Evolutionary conservation across 305 asterid species (phyloP), one percentile per base, ranked within the genome.

Genomic region (Lippia alba): DNA sequence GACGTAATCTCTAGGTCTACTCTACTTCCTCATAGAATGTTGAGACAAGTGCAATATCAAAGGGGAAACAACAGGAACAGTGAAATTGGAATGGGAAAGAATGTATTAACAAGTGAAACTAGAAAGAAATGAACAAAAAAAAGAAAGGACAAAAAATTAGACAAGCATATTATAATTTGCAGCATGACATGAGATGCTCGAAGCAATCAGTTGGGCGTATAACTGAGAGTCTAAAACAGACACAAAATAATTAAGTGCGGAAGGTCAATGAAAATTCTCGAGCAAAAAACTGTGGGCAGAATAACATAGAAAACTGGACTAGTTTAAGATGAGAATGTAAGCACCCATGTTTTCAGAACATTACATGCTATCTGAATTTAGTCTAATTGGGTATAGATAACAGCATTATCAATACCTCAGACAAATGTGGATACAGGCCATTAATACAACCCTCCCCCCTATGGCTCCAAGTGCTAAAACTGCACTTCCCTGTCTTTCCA

Each of bases 401-500:
- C 48, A 17, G 45, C 18, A 51, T 51, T 51, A 24, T 24, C 15
- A 51, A 61, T 15, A 92, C 99, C 96, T 92, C 77, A 0, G 94
- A 81, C 50, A 95, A 83, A 83, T 81, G 96, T 69, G 99, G 97
- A 82, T 86, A 90, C 20, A 95, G 96, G 45, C 99, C 99, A 84
- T 83, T 84, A 68, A 92, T 86, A 91, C 99, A 95, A 66, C 99
- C 99, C 87, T 95, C 98, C n/a, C n/a, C n/a, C 96, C 98, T 70
- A 95, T 78, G 57, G 99, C 99, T 72, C 99, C 99, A 56, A 95
- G 92, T 9, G 96, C 97, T 73, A 95, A 81, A 71, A 92, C 98
- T 17, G 99, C 98, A 70, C 99, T 83, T 95, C 99, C 80, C 99
- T 85, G 77, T 92, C 98, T 89, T 90, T 95, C 99, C 99, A 95